Base-by-base conservation (phyloP, 2,329 filamentous ascomycete species). In the Calonectria naviculata region DNA sequence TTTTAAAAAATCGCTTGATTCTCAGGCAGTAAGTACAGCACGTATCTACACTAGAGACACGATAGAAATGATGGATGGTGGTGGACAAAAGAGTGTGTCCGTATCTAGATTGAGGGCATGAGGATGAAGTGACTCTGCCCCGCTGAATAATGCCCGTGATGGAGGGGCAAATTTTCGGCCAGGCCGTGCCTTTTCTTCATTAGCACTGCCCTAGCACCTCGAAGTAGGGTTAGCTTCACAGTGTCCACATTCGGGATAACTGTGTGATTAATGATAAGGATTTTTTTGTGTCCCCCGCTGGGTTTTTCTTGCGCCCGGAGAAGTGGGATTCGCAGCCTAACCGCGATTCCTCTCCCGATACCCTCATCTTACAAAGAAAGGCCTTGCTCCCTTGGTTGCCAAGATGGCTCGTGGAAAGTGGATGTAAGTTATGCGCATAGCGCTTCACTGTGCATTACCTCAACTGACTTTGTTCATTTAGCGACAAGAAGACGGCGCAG, bases 401-500 rank as follows among this genome's bases (percentile, higher is more conserved):
- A 93, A 87, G 56, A 96, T 96, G 94, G 89, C 93, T 78, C 90
- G 90, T 78, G 91, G 91, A 84, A 92, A 92, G 86, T 94, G 93
- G 90, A 94, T 87, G 85, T 87, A 77, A 76, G 84, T 80, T 1
- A 41, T 47, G 13, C 15, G n/a, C 8, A 13, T 15, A n/a, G 12
- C 36, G 54, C 34, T n/a, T 42, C 28, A 31, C 8, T 31, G 10
- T 19, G 4, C 21, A 10, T 36, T 12, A 15, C 12, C 34, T 12
- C 10, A 49, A n/a, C 71, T 80, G 41, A 78, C 68, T 29, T 12
- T 10, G 15, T 36, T 31, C 17, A 31, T 54, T 12, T 72, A 90
- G 87, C 78, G 84, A 98, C 87, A 98, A 98, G 87, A 97, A 98
- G 85, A 93, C 90, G 71, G 95, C 97, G 78, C 93, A 94, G 82